Evolutionary conservation across 768 basidiomycete species (phyloP).

Genomic region (Sistotremastrum niveocremeum): DNA sequence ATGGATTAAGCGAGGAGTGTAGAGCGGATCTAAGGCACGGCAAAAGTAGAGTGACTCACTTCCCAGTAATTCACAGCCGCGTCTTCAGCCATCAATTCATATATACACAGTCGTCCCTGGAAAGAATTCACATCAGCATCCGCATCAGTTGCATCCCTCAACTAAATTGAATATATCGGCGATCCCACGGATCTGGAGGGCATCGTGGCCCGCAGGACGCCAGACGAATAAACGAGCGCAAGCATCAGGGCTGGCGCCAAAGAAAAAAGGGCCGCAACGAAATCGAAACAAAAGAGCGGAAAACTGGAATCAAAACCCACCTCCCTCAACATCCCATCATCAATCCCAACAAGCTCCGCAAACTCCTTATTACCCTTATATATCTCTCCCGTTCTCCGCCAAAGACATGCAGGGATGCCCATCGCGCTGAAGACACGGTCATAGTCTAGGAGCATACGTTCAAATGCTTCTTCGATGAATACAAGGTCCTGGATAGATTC

Average conservation of each 20-base stretch:
- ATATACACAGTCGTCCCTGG: constrained; percentile 85
- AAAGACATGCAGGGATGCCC: constrained; percentile 93
- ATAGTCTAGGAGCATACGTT: constrained; percentile 87
- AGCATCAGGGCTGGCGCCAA: constrained; percentile 1
- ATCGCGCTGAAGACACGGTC: constrained; percentile 91
- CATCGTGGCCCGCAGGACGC: neutral
- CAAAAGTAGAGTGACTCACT: constrained; percentile 27
- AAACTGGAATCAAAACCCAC: constrained; percentile 25
- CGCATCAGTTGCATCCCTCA: neutral
- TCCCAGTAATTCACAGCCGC: constrained; percentile 97
- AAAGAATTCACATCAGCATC: neutral
- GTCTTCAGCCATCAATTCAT: constrained; percentile 97
- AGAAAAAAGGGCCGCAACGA: constrained; percentile 1
- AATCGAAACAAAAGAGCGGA: neutral
- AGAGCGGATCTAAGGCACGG: constrained; percentile 1
- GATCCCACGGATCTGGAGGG: neutral
- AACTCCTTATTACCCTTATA: constrained; percentile 98
- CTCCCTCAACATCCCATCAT: constrained; percentile 80
- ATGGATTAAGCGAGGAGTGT: neutral
- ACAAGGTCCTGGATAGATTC: constrained; percentile 57
- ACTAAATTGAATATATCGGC: neutral
- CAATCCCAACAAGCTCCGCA: constrained; percentile 77
- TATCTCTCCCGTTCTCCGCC: constrained; percentile 95
- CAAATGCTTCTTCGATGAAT: constrained; percentile 96
- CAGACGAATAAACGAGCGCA: neutral